A percentile compares a stretch with the other conserved stretches of the same genome.
Evolutionary conservation across 2,329 filamentous ascomycete species (phyloP).

Genomic region (Arthrobotrys conoides): DNA sequence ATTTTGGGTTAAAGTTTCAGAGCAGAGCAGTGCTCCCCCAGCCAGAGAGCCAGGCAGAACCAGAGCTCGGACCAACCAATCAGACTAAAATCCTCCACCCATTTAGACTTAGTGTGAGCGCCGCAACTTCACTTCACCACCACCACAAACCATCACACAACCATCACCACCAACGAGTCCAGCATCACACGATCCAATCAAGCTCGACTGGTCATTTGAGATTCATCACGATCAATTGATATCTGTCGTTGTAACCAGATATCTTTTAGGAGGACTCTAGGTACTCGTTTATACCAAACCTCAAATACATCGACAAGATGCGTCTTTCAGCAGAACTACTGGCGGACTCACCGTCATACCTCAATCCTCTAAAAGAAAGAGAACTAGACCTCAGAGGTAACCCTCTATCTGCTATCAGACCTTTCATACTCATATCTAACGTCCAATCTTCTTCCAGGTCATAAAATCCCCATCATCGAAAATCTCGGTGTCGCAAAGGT

Average conservation of each 20-base stretch:
- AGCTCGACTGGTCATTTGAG: not conserved
- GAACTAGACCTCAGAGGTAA: constrained; percentile 99
- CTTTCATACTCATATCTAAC: constrained; percentile 63
- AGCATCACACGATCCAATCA: constrained; percentile 19
- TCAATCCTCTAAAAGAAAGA: constrained; percentile 98
- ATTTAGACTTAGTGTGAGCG: constrained; percentile 5
- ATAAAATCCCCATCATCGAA: constrained; percentile 97
- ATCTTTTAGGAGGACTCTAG: not conserved
- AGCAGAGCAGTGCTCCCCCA: not conserved
- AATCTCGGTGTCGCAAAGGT: constrained; percentile 96
- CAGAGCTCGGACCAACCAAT: constrained; percentile 41
- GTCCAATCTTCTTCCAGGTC: constrained; percentile 74
- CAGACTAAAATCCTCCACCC: constrained; percentile 17
- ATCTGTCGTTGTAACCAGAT: not conserved
- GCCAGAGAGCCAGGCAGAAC: not conserved
- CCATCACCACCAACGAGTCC: constrained; percentile 17
- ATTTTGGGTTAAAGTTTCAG: constrained; percentile 43
- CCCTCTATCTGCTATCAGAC: not conserved
- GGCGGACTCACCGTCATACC: constrained; percentile 93
- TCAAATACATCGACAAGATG: constrained; percentile 73
- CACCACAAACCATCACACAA: not conserved
- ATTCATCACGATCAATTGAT: constrained; percentile 7
- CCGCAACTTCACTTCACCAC: constrained; percentile 8
- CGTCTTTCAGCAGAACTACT: constrained; percentile 96
- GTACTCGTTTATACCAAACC: constrained; percentile 2